A percentile compares a stretch with the other conserved stretches of the same genome.
These are phyloP conservation scores for Lactifluus subvellereus DNA, from an alignment of 768 basidiomycete genomes.

Conservation along the genomic window DNA sequence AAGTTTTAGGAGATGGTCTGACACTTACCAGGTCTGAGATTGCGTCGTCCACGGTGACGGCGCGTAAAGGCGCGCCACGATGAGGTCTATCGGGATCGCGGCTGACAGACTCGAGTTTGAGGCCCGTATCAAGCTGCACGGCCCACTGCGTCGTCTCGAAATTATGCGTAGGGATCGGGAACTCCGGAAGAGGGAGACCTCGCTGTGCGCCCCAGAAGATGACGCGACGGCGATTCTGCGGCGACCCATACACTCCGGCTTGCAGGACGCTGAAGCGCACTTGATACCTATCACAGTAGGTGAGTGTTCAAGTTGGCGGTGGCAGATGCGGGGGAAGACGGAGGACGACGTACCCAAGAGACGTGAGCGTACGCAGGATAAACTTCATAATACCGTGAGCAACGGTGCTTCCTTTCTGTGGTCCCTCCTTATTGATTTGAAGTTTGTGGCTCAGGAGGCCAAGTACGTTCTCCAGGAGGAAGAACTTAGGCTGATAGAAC, in stretches of 20 bases:
- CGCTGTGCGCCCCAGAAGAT: constrained; percentile 64
- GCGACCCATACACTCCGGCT: constrained; percentile 65
- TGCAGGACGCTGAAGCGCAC: constrained; percentile 59
- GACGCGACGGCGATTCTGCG: constrained; percentile 60
- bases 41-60: constrained; percentile 58
- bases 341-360: constrained; percentile 49
- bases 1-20: not conserved
- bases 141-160: constrained; percentile 28
- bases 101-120: constrained; percentile 2
- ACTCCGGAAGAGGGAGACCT: constrained; percentile 51
- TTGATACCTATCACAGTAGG: constrained; percentile 47
- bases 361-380: constrained; percentile 50
- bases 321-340: not conserved
- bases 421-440: constrained; percentile 32
- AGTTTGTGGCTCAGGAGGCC: constrained; percentile 53
- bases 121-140: constrained; percentile 15
- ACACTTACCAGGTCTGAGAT: constrained; percentile 60
- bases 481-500: constrained; percentile 53
- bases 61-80: constrained; percentile 49
- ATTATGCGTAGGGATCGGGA: constrained; percentile 60
- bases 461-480: constrained; percentile 68
- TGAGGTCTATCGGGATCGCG: constrained; percentile 12
- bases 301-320: not conserved
- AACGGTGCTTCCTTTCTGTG: constrained; percentile 36
- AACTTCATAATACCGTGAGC: constrained; percentile 61